Evolutionary conservation across 176 grass and related monocot species (phyloP).

Genomic region (Oryza glumipatula): DNA sequence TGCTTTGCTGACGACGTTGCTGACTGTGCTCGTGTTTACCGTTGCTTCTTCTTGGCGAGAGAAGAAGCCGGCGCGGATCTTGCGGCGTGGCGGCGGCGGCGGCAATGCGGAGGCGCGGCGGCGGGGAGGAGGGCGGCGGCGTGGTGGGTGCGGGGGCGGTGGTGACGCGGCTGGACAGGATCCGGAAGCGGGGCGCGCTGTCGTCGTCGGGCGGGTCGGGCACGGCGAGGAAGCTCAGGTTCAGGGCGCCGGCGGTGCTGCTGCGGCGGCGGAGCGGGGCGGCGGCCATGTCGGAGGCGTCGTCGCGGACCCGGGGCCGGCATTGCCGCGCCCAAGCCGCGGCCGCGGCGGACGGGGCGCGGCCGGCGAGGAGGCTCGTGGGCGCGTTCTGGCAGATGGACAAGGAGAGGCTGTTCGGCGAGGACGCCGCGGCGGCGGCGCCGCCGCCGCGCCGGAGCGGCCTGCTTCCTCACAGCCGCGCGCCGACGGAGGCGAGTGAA

Average conservation of each 20-base stretch:
- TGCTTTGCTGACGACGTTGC: neutral
- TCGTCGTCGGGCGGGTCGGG: conserved; percentile 64
- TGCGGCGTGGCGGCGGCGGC: neutral
- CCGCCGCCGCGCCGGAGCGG: conserved; percentile 13
- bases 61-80: neutral
- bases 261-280: conserved; percentile 46
- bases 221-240: conserved; percentile 49
- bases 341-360: conserved; percentile 5
- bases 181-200: conserved; percentile 58
- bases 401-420: conserved; percentile 43
- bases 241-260: conserved; percentile 56
- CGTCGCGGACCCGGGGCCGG: conserved; percentile 47
- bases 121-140: conserved; percentile 25
- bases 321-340: conserved; percentile 29
- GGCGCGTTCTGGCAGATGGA: conserved; percentile 74
- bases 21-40: neutral
- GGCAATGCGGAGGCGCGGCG: conserved; percentile 49
- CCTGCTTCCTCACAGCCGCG: conserved; percentile 32
- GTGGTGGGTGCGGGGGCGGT: neutral
- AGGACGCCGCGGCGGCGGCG: neutral
- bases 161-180: conserved; percentile 36
- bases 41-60: neutral
- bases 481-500: conserved; percentile 40
- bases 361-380: conserved; percentile 72
- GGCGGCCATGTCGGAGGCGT: conserved; percentile 58